phyloP scores from a whole-genome alignment of 1,284 basidiomycete genomes.

The Inonotus obliquus region DNA sequence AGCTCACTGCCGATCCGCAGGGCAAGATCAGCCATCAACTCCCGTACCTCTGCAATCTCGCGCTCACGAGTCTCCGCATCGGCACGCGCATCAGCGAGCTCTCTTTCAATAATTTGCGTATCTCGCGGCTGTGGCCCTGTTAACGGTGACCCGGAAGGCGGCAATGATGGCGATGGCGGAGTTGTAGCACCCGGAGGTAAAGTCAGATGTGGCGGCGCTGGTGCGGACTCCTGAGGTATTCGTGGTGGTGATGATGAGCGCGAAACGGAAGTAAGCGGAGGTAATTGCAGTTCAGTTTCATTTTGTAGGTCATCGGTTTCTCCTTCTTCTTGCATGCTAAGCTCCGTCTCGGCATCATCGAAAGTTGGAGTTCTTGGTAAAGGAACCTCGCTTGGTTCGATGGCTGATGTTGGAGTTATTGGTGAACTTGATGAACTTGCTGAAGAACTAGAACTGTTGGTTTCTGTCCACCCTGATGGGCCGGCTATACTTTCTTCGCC shows the following conservation, averaged over 20 bases:
- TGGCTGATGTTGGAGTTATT: constrained; percentile 1
- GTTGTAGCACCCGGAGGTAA: too few relatives aligned
- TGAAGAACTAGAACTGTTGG: background rate
- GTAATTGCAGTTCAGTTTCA: background rate
- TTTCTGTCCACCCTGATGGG: background rate
- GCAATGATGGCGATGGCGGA: background rate
- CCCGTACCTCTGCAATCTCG: constrained; percentile 12
- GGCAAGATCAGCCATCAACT: constrained; percentile 2
- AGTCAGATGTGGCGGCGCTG: background rate
- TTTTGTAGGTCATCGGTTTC: background rate
- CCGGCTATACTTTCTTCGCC: background rate
- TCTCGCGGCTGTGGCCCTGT: background rate
- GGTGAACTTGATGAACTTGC: constrained; percentile 1
- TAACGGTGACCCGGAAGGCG: too few relatives aligned
- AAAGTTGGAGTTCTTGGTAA: constrained; percentile 7
- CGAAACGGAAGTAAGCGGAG: background rate
- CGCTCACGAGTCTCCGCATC: constrained; percentile 3
- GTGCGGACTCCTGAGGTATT: background rate
- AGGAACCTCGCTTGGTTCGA: constrained; percentile 9
- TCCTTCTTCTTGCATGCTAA: background rate
- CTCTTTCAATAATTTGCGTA: background rate
- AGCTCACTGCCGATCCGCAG: background rate
- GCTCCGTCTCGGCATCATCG: background rate
- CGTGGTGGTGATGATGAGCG: background rate
- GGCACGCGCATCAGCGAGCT: constrained; percentile 9